Percentiles rank a stretch among this genome's conserved stretches.
These are phyloP conservation scores for Erythrobasidium yunnanense DNA, from an alignment of 768 basidiomycete genomes.

Conservation along the genomic window DNA sequence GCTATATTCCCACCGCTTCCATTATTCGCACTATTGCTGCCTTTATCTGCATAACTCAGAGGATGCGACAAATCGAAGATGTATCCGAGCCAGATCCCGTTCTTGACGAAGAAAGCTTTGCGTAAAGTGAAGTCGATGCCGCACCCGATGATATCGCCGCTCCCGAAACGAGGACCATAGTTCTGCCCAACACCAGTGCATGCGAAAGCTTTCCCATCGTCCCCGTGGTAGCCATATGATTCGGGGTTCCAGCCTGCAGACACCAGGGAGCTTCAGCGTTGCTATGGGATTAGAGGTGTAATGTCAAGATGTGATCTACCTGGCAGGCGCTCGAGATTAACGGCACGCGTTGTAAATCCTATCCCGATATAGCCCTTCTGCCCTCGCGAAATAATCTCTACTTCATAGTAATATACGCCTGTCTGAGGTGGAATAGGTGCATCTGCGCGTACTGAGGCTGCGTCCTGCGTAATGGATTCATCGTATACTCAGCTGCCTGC, in stretches of 20 bases:
- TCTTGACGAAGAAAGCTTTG: constrained; percentile 79
- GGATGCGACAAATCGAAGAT: constrained; percentile 20
- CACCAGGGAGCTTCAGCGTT: neutral
- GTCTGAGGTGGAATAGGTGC: constrained; percentile 69
- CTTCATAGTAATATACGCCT: constrained; percentile 91
- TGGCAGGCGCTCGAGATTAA: constrained; percentile 63
- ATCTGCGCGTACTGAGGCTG: constrained; percentile 68
- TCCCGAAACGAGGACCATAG: constrained; percentile 70
- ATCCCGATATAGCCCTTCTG: constrained; percentile 60
- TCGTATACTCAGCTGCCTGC: neutral
- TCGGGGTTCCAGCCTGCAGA: constrained; percentile 53
- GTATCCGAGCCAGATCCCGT: constrained; percentile 47
- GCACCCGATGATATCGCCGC: constrained; percentile 78
- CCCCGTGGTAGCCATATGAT: constrained; percentile 90
- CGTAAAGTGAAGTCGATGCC: constrained; percentile 68
- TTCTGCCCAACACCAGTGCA: constrained; percentile 54
- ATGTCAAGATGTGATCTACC: constrained; percentile 43
- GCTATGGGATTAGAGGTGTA: neutral
- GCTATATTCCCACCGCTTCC: neutral
- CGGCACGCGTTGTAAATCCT: constrained; percentile 59
- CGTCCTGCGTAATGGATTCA: constrained; percentile 47
- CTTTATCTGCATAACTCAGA: neutral
- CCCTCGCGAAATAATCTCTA: constrained; percentile 68
- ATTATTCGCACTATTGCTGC: neutral
- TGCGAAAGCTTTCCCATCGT: constrained; percentile 68